Evolutionary conservation across 495 filamentous ascomycete species (phyloP).

Genomic region (Penicillium dipodomyicola): DNA sequence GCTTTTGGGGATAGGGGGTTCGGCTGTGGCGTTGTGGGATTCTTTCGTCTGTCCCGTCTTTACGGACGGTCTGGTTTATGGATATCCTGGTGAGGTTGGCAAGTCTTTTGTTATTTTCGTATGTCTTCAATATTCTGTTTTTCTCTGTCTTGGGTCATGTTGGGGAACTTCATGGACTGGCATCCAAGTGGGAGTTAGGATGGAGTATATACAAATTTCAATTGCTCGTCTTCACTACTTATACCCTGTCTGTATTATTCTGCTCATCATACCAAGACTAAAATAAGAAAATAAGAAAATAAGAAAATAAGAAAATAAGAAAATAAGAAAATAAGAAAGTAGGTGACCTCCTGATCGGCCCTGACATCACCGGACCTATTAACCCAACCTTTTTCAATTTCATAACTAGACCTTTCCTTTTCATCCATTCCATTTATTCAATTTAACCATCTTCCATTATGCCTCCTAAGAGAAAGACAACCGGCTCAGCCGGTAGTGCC

Average conservation of each 20-base stretch:
- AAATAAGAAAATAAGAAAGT: too few species aligned
- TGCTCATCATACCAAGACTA: too few species aligned
- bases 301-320: too few species aligned
- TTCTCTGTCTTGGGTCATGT: not conserved
- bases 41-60: not conserved
- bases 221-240: not conserved
- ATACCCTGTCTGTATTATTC: not conserved
- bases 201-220: conserved; percentile 8
- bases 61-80: not conserved
- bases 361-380: not conserved
- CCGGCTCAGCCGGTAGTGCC: not conserved
- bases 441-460: not conserved
- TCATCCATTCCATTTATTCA: not conserved
- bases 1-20: not conserved
- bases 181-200: conserved; percentile 10
- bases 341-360: too few species aligned
- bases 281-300: too few species aligned
- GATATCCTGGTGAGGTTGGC: not conserved
- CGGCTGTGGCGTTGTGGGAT: conserved; percentile 6
- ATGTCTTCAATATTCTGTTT: not conserved
- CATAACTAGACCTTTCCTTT: not conserved
- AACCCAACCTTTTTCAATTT: not conserved
- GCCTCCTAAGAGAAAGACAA: not conserved
- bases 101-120: not conserved
- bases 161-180: conserved; percentile 6